phyloP scores from a whole-genome alignment of 192 early-diverging fungal species.

The Gigaspora rosea region DNA sequence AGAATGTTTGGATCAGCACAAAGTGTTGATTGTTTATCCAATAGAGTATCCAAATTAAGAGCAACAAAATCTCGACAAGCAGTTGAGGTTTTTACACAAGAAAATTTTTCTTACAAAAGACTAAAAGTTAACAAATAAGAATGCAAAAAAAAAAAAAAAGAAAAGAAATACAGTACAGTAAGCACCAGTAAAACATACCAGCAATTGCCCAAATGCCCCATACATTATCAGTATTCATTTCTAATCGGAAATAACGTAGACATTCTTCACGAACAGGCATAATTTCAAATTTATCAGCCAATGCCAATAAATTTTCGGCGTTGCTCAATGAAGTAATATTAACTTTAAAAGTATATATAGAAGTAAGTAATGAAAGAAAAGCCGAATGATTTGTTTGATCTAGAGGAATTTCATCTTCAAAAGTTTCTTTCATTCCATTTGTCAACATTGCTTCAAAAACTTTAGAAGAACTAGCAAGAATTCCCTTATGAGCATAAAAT shows the following conservation, averaged over 20 bases:
- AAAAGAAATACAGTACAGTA: not conserved
- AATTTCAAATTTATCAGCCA: constrained; percentile 41
- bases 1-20: constrained; percentile 37
- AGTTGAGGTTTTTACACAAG: constrained; percentile 31
- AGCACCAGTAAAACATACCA: constrained; percentile 24
- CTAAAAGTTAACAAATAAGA: not conserved
- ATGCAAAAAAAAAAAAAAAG: not conserved
- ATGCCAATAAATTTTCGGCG: constrained; percentile 31
- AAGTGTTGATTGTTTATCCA: constrained; percentile 34
- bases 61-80: constrained; percentile 37
- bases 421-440: constrained; percentile 23
- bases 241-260: constrained; percentile 35
- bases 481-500: constrained; percentile 30
- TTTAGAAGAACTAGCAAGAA: constrained; percentile 18
- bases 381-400: constrained; percentile 28
- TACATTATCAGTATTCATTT: constrained; percentile 34
- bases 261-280: constrained; percentile 32
- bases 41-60: constrained; percentile 17
- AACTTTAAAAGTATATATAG: constrained; percentile 8
- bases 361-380: constrained; percentile 15
- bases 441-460: constrained; percentile 31
- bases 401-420: constrained; percentile 27
- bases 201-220: constrained; percentile 43
- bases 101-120: constrained; percentile 31
- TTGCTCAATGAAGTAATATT: constrained; percentile 25